Base-by-base conservation (phyloP, 2,329 filamentous ascomycete genomes). In the Aspergillus puulaauensis region DNA sequence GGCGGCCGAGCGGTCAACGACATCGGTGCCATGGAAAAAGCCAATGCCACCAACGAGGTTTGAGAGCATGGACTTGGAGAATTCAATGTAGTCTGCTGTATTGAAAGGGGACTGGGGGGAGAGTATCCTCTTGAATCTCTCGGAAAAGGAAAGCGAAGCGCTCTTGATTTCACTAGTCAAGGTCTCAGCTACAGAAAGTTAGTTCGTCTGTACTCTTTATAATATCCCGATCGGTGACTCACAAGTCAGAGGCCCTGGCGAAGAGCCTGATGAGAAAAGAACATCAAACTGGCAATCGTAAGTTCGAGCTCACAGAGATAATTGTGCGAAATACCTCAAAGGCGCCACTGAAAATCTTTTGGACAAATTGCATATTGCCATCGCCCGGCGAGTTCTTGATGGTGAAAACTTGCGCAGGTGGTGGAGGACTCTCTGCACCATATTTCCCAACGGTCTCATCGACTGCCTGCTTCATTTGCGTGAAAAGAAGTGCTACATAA, bases 21-120 rank as follows among this genome's bases (percentile, higher is more conserved):
- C 78, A 35, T 91, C 89, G 57, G 95, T 83, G 41, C 95, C 95
- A 68, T 96, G 85, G 78, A 99, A 99, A 77, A 96, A 98, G 8
- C 95, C 95, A 66, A 98, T 91, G 47, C 95, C 95, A 56, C 95
- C 95, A 37, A 96, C 82, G 35, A 99, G 80, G 73, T 98, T 99
- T 2, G 93, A 97, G 66, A 99, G 90, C 81, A 99, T 89, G 62
- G 89, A 93, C 73, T 91, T 90, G 62, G 88, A 91, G 73, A 98
- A 97, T 57, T 82, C 82, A 48, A 85, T 81, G 71, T 96, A 95
- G 68, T 90, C 86, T 3, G 85, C 82, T 3, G 84, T 82, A 17
- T 84, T 79, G 74, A 95, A 99, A 0, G 95, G 93, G 0, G 87
- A 79, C 68, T 91, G 83, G 1, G 91, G 87, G 52, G 86, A 80